Base-by-base conservation (phyloP, 192 early-diverging fungal genomes). In the Glomus cerebriforme region DNA sequence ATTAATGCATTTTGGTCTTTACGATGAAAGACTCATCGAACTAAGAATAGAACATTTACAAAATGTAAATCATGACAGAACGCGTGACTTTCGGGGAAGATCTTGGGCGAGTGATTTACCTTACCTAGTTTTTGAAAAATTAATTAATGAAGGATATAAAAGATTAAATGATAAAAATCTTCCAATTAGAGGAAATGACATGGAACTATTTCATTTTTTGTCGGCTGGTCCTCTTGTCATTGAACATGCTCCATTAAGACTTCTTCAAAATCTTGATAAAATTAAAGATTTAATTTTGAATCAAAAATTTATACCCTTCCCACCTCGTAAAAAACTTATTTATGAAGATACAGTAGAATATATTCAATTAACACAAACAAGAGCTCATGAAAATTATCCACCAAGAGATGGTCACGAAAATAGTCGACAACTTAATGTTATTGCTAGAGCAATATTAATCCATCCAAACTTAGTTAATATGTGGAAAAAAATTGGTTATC, bases 161-260 rank as follows among this genome's bases (percentile, higher is more conserved):
- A 29, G 26, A 12, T 75, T 59, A n/a, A 24, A 34, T 60, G 58
- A 27, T 29, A 37, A 27, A 9, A 12, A 73, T 9, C 26, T 73
- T 9, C 22, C 71, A 7, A 27, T 13, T 0, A 29, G 31, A 31
- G 73, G 73, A 22, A 75, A 75, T 63, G 73, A 75, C 13, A 75
- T 75, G 73, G 73, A 75, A 9, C 19, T 75, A 32, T 60, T 75
- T 26, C 59, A 59, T 29, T 60, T 62, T 60, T 39, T 75, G 7
- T 75, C 58, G 17, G 73, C 58, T 7, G 73, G 73, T 0, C 73
- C 59, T 7, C 27, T 35, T 37, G 15, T 32, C 9, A 75, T 62
- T 24, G 22, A 62, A 37, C 58, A 75, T 37, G 54, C 73, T 12
- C 26, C 32, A 60, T 8, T 1, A 9, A 39, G 9, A 24, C 32